These are phyloP conservation scores for Leptographium lundbergii DNA, from an alignment of 2,329 filamentous ascomycete species.

Conservation along the genomic window DNA sequence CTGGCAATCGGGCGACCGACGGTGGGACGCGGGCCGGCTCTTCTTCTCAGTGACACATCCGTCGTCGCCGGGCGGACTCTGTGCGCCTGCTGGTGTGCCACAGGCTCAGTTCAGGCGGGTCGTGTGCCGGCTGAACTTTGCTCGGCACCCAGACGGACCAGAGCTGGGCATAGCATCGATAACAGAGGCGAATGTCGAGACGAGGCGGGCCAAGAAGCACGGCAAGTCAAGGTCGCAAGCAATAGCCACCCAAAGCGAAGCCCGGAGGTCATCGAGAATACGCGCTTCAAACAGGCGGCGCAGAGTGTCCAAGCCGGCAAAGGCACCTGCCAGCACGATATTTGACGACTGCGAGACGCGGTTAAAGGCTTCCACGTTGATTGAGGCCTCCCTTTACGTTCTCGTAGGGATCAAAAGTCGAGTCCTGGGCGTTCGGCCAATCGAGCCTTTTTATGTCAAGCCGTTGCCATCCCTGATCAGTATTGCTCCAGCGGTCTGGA, in stretches of 20 bases:
- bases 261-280: not conserved
- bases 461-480: constrained; percentile 5
- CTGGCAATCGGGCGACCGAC: not conserved
- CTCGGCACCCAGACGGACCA: not conserved
- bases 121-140: constrained; percentile 7
- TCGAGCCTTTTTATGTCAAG: not conserved
- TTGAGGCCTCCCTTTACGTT: constrained; percentile 4
- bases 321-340: not conserved
- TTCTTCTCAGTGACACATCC: constrained; percentile 7
- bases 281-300: not conserved
- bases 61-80: constrained; percentile 5
- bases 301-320: not conserved
- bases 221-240: not conserved
- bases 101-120: constrained; percentile 8
- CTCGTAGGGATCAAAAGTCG: constrained; percentile 6
- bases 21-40: not conserved
- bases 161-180: not conserved
- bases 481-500: constrained; percentile 14
- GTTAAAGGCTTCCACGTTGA: not conserved
- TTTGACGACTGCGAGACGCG: not conserved
- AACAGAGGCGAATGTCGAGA: not conserved
- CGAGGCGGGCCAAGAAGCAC: not conserved
- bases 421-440: not conserved
- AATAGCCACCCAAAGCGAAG: not conserved
- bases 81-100: constrained; percentile 7